phyloP scores from a whole-genome alignment of 2,329 filamentous ascomycete genomes.

The Pestalotiopsis sp. region DNA sequence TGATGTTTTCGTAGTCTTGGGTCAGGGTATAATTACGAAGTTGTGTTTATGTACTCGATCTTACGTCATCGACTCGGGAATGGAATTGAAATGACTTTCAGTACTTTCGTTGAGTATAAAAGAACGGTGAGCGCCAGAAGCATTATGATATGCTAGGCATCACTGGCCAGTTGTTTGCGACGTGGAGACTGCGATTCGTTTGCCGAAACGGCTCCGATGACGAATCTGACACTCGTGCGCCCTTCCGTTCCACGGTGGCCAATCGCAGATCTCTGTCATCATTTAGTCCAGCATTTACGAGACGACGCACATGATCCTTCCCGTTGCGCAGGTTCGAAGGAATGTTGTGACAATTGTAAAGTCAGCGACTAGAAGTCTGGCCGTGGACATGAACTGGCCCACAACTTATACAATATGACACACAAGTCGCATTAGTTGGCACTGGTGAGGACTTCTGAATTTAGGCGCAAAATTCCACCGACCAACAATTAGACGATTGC shows the following conservation, averaged over 20 bases:
- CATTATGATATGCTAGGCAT: not conserved
- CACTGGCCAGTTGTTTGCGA: not conserved
- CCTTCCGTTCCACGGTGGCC: not conserved
- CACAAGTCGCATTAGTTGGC: too few relatives aligned
- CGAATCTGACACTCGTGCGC: not conserved
- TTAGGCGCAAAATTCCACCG: too few relatives aligned
- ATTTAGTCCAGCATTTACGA: too few relatives aligned
- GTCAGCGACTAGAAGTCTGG: too few relatives aligned
- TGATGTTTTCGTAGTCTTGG: not conserved
- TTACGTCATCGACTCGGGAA: not conserved
- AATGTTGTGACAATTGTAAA: too few relatives aligned
- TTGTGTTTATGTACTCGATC: not conserved
- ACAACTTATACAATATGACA: too few relatives aligned
- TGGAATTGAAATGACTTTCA: not conserved
- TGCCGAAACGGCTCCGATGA: not conserved
- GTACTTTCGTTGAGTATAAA: not conserved
- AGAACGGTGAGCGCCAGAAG: not conserved
- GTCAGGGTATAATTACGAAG: not conserved
- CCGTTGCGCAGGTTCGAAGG: too few relatives aligned
- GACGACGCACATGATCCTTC: too few relatives aligned
- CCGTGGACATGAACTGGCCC: too few relatives aligned
- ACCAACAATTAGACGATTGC: too few relatives aligned
- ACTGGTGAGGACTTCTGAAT: too few relatives aligned
- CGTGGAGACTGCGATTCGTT: not conserved
- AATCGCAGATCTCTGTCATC: not conserved